Evolutionary conservation across 2,329 filamentous ascomycete species (phyloP).

Genomic region (Rhynchosporium graminicola): DNA sequence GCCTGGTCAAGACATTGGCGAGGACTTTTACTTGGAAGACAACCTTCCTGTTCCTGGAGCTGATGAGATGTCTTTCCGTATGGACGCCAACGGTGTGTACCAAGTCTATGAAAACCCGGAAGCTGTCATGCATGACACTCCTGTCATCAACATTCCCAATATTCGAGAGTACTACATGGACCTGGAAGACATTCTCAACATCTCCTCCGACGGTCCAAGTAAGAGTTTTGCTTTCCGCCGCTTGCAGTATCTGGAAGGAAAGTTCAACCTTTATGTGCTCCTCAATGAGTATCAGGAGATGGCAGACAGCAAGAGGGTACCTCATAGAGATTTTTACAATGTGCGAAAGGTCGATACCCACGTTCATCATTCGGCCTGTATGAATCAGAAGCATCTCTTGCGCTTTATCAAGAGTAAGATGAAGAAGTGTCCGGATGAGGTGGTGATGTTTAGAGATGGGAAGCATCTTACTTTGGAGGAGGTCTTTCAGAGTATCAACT

Average conservation of each 20-base stretch:
- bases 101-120: slow-evolving; percentile 80
- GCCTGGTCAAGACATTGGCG: slow-evolving; percentile 85
- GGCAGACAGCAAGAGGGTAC: slow-evolving; percentile 95
- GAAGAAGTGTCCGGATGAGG: slow-evolving; percentile 95
- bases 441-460: slow-evolving; percentile 88
- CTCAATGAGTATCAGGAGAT: slow-evolving; percentile 98
- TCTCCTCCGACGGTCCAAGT: slow-evolving; percentile 93
- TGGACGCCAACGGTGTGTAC: slow-evolving; percentile 86
- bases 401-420: slow-evolving; percentile 99
- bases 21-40: slow-evolving; percentile 85
- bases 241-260: slow-evolving; percentile 92
- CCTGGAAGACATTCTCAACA: slow-evolving; percentile 78
- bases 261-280: slow-evolving; percentile 91
- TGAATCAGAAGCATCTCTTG: slow-evolving; percentile 98
- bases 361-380: slow-evolving; percentile 98
- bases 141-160: slow-evolving; percentile 82
- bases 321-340: slow-evolving; percentile 98
- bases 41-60: slow-evolving; percentile 70
- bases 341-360: slow-evolving; percentile 98
- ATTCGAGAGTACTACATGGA: slow-evolving; percentile 96
- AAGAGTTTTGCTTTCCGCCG: slow-evolving; percentile 97
- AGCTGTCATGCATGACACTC: slow-evolving; percentile 61
- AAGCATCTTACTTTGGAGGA: slow-evolving; percentile 88
- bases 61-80: slow-evolving; percentile 69
- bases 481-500: slow-evolving; percentile 95